Conservation (phyloP, 441 rosid species). For the Capsella rubella region DNA sequence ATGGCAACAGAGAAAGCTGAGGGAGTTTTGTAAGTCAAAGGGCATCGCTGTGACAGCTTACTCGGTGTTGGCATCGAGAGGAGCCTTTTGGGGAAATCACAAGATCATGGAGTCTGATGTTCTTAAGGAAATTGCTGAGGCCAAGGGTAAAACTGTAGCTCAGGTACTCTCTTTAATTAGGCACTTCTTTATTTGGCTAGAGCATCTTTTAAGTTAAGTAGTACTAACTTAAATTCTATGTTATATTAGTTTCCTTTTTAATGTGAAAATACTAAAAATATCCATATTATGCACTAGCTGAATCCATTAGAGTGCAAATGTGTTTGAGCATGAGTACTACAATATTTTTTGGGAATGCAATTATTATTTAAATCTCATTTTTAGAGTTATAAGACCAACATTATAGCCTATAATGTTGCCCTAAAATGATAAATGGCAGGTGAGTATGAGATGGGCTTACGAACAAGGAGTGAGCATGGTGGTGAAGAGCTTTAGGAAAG, state of each 20-base stretch:
- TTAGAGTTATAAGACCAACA: neutral
- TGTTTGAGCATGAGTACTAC: no score
- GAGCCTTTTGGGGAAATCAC: constrained; percentile 55
- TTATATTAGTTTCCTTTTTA: no score
- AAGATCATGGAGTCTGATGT: constrained; percentile 50
- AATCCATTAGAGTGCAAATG: no score
- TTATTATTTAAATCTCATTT: no score
- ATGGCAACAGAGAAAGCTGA: constrained; percentile 59
- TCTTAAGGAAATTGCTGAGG: constrained; percentile 50
- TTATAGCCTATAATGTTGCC: no score
- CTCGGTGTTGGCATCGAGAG: constrained; percentile 56
- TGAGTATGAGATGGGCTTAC: constrained; percentile 60
- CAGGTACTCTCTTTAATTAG: constrained; percentile 36
- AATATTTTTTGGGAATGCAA: neutral
- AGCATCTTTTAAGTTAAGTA: no score
- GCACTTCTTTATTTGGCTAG: no score
- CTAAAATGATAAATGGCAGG: constrained; percentile 30
- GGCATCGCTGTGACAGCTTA: constrained; percentile 54
- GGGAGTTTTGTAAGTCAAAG: constrained; percentile 47
- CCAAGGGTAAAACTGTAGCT: constrained; percentile 52
- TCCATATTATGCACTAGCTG: no score
- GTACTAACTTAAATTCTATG: no score
- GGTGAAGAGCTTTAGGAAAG: constrained; percentile 58
- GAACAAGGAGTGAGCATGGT: constrained; percentile 54
- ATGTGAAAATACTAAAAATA: no score